Evolutionary conservation across 169 alveolate species (phyloP).

Genomic region (Plasmodium ovale): DNA sequence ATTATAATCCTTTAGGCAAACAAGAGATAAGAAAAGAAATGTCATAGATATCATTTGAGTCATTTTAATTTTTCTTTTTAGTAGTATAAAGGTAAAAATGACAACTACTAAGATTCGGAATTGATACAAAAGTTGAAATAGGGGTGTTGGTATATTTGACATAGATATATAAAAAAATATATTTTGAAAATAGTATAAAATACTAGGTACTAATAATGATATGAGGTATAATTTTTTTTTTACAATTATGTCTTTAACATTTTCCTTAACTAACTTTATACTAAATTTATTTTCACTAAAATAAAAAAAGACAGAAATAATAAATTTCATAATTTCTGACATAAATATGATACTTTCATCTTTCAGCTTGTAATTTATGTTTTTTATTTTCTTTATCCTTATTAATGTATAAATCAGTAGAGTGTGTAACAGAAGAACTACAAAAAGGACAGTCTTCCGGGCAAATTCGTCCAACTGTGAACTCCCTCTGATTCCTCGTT

Average conservation of each 20-base stretch:
- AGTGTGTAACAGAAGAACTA: constrained; percentile 20
- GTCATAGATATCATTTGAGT: constrained; percentile 31
- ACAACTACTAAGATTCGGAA: constrained; percentile 35
- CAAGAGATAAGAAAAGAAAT: constrained; percentile 39
- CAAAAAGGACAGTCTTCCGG: constrained; percentile 8
- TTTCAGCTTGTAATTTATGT: constrained; percentile 31
- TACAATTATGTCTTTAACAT: neutral
- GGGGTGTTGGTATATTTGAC: constrained; percentile 46
- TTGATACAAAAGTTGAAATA: constrained; percentile 61
- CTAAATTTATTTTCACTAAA: constrained; percentile 27
- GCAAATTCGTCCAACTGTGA: neutral
- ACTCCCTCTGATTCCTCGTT: neutral
- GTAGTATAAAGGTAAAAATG: constrained; percentile 31
- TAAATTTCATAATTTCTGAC: constrained; percentile 38
- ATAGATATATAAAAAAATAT: constrained; percentile 42
- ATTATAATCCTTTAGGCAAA: constrained; percentile 59
- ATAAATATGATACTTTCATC: constrained; percentile 45
- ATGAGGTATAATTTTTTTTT: constrained; percentile 9
- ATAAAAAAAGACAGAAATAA: constrained; percentile 13
- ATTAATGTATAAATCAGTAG: constrained; percentile 4
- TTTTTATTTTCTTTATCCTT: constrained; percentile 31
- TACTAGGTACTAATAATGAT: constrained; percentile 33
- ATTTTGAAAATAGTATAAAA: constrained; percentile 58
- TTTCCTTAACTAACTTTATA: neutral
- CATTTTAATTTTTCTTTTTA: constrained; percentile 18